These are phyloP conservation scores for Penicillium sp. DNA, from an alignment of 2,329 filamentous ascomycete genomes.

Conservation along the genomic window DNA sequence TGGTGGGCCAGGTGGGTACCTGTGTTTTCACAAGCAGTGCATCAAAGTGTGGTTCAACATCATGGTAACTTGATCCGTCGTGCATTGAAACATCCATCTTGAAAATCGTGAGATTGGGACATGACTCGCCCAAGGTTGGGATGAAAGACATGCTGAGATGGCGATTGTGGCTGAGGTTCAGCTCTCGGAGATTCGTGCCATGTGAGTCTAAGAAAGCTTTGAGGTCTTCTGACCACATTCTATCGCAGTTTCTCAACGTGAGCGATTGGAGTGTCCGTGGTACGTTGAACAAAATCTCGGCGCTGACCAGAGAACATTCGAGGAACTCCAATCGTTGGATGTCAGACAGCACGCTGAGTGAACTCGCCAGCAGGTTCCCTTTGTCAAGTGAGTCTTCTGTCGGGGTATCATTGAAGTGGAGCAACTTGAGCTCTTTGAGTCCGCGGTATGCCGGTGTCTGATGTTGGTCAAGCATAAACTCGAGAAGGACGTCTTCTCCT, in stretches of 20 bases:
- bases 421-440: conserved; percentile 37
- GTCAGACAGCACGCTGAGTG: conserved; percentile 59
- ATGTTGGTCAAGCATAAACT: conserved; percentile 58
- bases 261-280: conserved; percentile 67
- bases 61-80: conserved; percentile 65
- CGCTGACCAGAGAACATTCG: conserved; percentile 71
- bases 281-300: conserved; percentile 66
- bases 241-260: conserved; percentile 76
- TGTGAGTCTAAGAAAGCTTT: conserved; percentile 65
- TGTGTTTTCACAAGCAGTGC: conserved; percentile 60
- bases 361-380: conserved; percentile 44
- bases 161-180: conserved; percentile 77
- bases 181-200: conserved; percentile 65
- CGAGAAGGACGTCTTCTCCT: conserved; percentile 36
- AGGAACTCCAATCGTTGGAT: conserved; percentile 72
- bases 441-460: conserved; percentile 55
- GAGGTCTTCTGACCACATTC: conserved; percentile 68
- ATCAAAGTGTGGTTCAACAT: conserved; percentile 75
- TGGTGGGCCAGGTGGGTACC: conserved; percentile 75
- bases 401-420: conserved; percentile 43
- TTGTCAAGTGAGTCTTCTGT: conserved; percentile 40
- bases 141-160: conserved; percentile 76
- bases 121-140: conserved; percentile 63
- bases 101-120: conserved; percentile 70
- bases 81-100: conserved; percentile 79